These are phyloP conservation scores for Garcia nutans DNA, from an alignment of 345 rosid species.

Conservation along the genomic window DNA sequence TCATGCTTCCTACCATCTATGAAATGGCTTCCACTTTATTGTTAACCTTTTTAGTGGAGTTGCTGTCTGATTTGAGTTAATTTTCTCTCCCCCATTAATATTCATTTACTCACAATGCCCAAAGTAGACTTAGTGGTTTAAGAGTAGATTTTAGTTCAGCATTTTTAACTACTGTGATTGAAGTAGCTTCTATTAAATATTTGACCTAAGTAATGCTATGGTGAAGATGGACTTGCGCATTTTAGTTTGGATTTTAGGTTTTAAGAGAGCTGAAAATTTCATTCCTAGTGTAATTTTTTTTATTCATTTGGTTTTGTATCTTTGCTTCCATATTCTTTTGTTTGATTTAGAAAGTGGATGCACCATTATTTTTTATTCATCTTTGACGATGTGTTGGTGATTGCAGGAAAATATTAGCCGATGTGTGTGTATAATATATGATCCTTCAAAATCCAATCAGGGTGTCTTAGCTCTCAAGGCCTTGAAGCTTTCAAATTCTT, in stretches of 20 bases:
- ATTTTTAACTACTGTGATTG: not conserved
- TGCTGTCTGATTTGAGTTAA: too few relatives aligned
- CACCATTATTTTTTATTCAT: not conserved
- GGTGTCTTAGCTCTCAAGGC: slow-evolving; percentile 96
- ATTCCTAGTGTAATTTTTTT: not conserved
- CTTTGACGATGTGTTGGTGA: not conserved
- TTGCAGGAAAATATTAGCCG: slow-evolving; percentile 88
- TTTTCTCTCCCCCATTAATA: not conserved
- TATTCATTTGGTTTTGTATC: too few relatives aligned
- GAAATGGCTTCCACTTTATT: too few relatives aligned
- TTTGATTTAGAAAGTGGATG: not conserved
- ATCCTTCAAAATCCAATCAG: slow-evolving; percentile 87
- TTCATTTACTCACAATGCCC: not conserved
- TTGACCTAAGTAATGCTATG: not conserved
- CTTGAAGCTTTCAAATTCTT: slow-evolving; percentile 93
- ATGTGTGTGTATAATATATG: slow-evolving; percentile 96
- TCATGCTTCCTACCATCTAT: too few relatives aligned
- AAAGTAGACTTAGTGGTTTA: too few relatives aligned
- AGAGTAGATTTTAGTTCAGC: not conserved
- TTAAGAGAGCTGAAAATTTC: not conserved
- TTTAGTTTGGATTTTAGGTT: not conserved
- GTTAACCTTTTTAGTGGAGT: too few relatives aligned
- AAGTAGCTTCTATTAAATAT: not conserved
- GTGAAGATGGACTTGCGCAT: not conserved
- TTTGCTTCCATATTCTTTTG: not conserved